Evolutionary conservation across 1,284 basidiomycete genomes (phyloP), one percentile per base, ranked within the genome.

Genomic region (Anthracocystis walkeri): DNA sequence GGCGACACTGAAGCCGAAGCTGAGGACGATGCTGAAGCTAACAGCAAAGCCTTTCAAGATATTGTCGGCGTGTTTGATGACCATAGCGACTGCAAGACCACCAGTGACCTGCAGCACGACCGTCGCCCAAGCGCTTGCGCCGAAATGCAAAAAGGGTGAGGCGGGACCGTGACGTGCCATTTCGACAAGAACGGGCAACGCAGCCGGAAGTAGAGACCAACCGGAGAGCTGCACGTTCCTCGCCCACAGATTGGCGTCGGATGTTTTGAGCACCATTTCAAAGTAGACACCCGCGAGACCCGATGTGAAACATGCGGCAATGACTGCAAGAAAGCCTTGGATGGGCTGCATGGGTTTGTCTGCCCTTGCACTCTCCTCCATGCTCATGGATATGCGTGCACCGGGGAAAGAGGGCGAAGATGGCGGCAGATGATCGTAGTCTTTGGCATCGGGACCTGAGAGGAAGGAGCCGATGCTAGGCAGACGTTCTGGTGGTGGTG

Each of bases 271-370:
- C 21, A 98, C 93, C 91, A 95, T 95, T 87, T 98, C 96, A 81
- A 98, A 97, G 87, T 98, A 98, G 29, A 97, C 96, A 14, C 96
- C 95, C 0, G 96, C 96, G n/a, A 98, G 90, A 38, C 96, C 96
- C 0, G 94, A 97, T 0, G 95, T 97, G 86, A 97, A 90, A 87
- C 95, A 98, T 0, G 95, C 95, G 3, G 92, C 90, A 1, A 90
- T 90, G 59, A 98, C 95, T 0, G 96, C 96, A 29, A 86, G 60
- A 76, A 97, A 89, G 1, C 96, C 96, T 73, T 91, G 92, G 61
- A 93, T 85, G 4, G 93, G 91, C 79, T 91, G 90, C 93, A 96
- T 93, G 48, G 87, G 64, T 20, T 58, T 58, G 33, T 67, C 64
- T 4, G 62, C 68, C 35, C 41, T 66, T 27, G 67, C 67, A 53